phyloP scores from a whole-genome alignment of 2,329 filamentous ascomycete genomes.

The Tolypocladium guangdongense region DNA sequence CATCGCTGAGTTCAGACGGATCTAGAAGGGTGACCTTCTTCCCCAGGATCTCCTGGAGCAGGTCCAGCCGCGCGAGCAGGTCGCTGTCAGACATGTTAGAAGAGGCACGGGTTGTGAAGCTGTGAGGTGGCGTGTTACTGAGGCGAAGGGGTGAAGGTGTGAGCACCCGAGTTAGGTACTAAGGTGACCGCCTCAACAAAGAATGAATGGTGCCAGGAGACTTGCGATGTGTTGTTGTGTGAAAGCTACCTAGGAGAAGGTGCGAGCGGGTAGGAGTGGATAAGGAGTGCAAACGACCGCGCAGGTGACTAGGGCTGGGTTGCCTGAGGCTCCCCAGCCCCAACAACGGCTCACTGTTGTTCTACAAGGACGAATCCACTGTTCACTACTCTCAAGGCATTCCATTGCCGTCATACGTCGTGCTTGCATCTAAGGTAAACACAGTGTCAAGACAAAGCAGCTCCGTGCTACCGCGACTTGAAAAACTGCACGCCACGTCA shows the following conservation, averaged over 20 bases:
- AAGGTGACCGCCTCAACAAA: background rate
- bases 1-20: background rate
- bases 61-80: conserved; percentile 3
- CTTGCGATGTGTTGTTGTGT: background rate
- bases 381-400: background rate
- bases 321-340: background rate
- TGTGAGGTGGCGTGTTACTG: background rate
- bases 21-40: conserved; percentile 3
- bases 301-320: background rate
- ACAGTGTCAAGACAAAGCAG: background rate
- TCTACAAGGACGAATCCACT: too few species aligned
- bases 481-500: conserved; percentile 23
- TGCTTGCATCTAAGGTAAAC: background rate
- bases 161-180: too few species aligned
- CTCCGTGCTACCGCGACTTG: conserved; percentile 18
- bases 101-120: background rate
- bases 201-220: background rate
- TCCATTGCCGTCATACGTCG: background rate
- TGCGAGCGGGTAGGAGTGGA: background rate
- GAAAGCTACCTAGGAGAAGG: background rate
- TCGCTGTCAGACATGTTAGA: conserved; percentile 2
- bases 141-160: background rate
- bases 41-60: conserved; percentile 8
- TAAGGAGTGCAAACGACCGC: background rate
- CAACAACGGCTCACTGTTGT: background rate